Percentiles rank a stretch among this genome's conserved stretches.
Conservation (phyloP, 1,284 basidiomycete genomes). For the Moniliella sp. region DNA sequence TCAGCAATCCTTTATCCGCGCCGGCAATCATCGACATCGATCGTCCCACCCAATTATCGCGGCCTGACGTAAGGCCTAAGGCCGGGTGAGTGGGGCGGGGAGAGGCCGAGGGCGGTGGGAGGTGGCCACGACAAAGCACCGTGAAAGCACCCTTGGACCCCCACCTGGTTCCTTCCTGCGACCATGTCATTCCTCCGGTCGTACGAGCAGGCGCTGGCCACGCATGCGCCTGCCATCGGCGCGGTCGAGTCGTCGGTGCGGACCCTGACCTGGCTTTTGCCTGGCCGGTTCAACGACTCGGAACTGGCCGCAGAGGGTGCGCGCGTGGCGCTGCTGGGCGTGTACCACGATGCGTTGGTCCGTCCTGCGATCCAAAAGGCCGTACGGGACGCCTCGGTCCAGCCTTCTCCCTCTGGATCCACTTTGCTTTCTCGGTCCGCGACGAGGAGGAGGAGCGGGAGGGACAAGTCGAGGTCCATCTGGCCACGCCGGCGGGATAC, state of each 20-base stretch:
- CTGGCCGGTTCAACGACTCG: slow-evolving; percentile 85
- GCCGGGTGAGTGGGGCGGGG: no score
- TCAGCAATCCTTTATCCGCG: no score
- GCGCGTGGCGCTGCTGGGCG: slow-evolving; percentile 33
- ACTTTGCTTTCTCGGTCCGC: background rate
- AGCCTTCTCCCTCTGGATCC: background rate
- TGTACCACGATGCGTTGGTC: slow-evolving; percentile 37
- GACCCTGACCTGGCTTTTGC: slow-evolving; percentile 77
- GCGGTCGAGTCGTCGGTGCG: slow-evolving; percentile 66
- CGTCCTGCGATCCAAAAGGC: background rate
- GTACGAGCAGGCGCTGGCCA: slow-evolving; percentile 26
- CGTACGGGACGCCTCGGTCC: background rate
- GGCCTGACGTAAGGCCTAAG: no score
- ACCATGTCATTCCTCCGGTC: slow-evolving; percentile 16
- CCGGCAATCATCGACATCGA: no score
- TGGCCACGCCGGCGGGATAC: no score
- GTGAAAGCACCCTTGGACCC: no score
- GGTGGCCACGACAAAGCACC: no score
- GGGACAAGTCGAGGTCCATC: no score
- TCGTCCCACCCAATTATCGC: no score
- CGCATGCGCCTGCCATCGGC: slow-evolving; percentile 40
- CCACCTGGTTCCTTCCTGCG: no score
- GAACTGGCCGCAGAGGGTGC: slow-evolving; percentile 42
- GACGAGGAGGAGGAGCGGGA: no score
- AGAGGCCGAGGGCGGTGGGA: no score